These are phyloP conservation scores for Conringia planisiliqua DNA, from an alignment of 345 rosid genomes.

Conservation along the genomic window DNA sequence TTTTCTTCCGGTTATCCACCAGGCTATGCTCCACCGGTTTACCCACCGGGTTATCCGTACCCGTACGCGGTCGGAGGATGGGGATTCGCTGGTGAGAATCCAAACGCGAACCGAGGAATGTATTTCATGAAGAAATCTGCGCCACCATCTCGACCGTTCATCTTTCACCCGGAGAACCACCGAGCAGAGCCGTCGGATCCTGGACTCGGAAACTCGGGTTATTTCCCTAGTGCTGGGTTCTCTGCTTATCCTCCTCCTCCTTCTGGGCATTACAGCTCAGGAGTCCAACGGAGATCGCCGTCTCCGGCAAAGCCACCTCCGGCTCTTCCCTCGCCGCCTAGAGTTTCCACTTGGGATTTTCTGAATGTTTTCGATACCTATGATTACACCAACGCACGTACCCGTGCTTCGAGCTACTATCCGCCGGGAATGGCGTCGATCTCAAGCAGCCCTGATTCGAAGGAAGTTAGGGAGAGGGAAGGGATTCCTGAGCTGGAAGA, in stretches of 20 bases:
- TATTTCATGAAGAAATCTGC: conserved; percentile 80
- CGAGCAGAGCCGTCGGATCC: conserved; percentile 31
- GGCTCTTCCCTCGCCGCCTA: conserved; percentile 78
- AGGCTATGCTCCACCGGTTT: conserved; percentile 7
- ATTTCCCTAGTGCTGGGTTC: conserved; percentile 28
- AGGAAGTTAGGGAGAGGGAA: conserved; percentile 88
- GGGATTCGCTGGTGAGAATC: conserved; percentile 34
- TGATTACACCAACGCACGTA: conserved; percentile 36
- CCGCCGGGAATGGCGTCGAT: conserved; percentile 48
- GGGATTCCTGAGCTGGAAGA: conserved; percentile 97
- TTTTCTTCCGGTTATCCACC: conserved; percentile 17
- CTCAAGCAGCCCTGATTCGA: conserved; percentile 82
- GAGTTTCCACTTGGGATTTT: conserved; percentile 75
- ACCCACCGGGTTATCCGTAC: conserved; percentile 9
- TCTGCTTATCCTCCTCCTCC: conserved; percentile 48
- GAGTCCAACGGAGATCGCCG: conserved; percentile 29
- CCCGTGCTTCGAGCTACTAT: conserved; percentile 30
- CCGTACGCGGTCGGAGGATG: conserved; percentile 34
- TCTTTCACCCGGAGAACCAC: conserved; percentile 59
- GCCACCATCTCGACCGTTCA: conserved; percentile 57
- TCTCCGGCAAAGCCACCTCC: conserved; percentile 36
- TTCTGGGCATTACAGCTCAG: conserved; percentile 4
- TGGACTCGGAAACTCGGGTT: conserved; percentile 42
- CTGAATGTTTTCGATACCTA: conserved; percentile 64
- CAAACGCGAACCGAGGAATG: conserved; percentile 31